These are phyloP conservation scores for Chaetothyriales sp. DNA, from an alignment of 2,329 filamentous ascomycete genomes.

Conservation along the genomic window DNA sequence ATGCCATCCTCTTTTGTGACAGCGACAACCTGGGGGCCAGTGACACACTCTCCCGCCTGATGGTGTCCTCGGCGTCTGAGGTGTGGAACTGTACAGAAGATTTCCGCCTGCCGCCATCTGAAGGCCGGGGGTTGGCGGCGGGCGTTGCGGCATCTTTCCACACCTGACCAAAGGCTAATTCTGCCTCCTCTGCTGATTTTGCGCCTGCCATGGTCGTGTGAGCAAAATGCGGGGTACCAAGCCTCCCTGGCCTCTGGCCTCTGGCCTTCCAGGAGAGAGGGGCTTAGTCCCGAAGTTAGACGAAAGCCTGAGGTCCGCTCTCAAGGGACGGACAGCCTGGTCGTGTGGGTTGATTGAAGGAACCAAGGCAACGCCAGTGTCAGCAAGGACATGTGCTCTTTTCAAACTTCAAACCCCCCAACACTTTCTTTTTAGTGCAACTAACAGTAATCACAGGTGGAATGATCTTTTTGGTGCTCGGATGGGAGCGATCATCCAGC, in stretches of 20 bases:
- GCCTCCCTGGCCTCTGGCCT: neutral
- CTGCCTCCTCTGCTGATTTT: neutral
- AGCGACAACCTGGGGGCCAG: conserved; percentile 10
- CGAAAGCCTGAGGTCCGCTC: neutral
- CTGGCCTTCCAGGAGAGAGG: neutral
- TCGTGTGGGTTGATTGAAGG: neutral
- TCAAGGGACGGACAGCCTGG: neutral
- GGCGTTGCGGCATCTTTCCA: conserved; percentile 13
- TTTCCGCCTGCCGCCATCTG: conserved; percentile 10
- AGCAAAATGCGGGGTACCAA: neutral
- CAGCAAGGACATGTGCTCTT: neutral
- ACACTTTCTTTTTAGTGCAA: neutral
- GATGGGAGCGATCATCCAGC: conserved; percentile 8
- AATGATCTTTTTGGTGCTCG: neutral
- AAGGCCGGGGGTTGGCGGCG: conserved; percentile 4
- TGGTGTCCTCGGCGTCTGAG: conserved; percentile 15
- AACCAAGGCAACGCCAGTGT: neutral
- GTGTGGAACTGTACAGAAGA: conserved; percentile 18
- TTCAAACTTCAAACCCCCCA: neutral
- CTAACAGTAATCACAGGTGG: neutral
- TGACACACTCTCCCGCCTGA: conserved; percentile 14
- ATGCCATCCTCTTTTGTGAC: conserved; percentile 19
- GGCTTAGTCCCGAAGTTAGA: neutral
- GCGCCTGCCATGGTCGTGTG: neutral
- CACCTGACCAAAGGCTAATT: conserved; percentile 11